A percentile compares a stretch with the other conserved stretches of the same genome.
Evolutionary conservation across 2,329 filamentous ascomycete genomes (phyloP).

Genomic region (Trichoderma gracile): DNA sequence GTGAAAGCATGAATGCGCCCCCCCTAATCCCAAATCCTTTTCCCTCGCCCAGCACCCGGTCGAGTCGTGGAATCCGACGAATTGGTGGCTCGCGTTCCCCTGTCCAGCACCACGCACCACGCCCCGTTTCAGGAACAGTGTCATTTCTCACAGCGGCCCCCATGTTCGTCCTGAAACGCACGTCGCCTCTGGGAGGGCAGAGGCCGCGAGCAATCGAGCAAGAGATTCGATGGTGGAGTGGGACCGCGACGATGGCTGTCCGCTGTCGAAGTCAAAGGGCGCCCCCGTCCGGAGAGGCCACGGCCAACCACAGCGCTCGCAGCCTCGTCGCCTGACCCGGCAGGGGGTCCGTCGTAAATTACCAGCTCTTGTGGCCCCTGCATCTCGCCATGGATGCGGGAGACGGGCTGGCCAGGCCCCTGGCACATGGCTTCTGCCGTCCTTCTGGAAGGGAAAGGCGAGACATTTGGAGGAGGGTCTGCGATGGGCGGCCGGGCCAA

Average conservation of each 20-base stretch:
- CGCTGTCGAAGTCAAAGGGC: slow-evolving; percentile 20
- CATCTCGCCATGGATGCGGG: slow-evolving; percentile 21
- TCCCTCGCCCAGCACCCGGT: slow-evolving; percentile 19
- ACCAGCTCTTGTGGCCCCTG: slow-evolving; percentile 24
- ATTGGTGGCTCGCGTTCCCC: slow-evolving; percentile 23
- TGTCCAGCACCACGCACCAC: slow-evolving; percentile 25
- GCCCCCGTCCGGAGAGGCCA: slow-evolving; percentile 17
- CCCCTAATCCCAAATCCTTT: slow-evolving; percentile 25
- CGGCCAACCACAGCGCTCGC: slow-evolving; percentile 19
- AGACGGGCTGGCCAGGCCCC: slow-evolving; percentile 21
- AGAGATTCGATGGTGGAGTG: slow-evolving; percentile 23
- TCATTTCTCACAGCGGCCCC: slow-evolving; percentile 34
- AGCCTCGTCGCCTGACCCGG: slow-evolving; percentile 24
- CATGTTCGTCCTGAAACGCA: slow-evolving; percentile 36
- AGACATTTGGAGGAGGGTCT: slow-evolving; percentile 9
- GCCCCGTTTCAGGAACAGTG: slow-evolving; percentile 36
- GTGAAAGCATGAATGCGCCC: slow-evolving; percentile 13
- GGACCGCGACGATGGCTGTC: slow-evolving; percentile 12
- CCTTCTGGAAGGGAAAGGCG: slow-evolving; percentile 25
- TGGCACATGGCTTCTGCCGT: slow-evolving; percentile 23
- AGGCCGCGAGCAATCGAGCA: slow-evolving; percentile 9
- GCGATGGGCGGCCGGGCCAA: neutral
- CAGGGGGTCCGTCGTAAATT: slow-evolving; percentile 25
- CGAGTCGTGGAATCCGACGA: slow-evolving; percentile 21
- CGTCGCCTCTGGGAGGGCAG: slow-evolving; percentile 23